phyloP scores from a whole-genome alignment of 208 protist genomes.

The Lotmaria passim region DNA sequence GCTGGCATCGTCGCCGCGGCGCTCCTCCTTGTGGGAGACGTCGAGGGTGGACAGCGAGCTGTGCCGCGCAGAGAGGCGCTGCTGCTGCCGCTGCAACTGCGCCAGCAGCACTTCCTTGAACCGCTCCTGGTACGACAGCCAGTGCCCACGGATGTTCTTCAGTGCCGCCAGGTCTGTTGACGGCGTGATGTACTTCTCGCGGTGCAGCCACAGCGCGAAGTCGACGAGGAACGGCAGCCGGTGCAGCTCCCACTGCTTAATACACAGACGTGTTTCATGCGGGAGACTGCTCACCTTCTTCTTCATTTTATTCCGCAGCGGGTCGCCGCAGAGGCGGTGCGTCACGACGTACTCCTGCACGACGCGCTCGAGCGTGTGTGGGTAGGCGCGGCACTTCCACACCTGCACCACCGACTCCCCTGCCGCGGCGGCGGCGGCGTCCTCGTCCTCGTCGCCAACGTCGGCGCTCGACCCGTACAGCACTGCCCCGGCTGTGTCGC shows the following conservation, averaged over 20 bases:
- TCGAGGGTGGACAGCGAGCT: conserved; percentile 21
- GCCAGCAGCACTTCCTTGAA: conserved; percentile 26
- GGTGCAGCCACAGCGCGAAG: conserved; percentile 75
- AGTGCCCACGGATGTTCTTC: conserved; percentile 57
- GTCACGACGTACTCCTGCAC: conserved; percentile 81
- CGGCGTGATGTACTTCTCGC: conserved; percentile 58
- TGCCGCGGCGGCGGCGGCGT: conserved; percentile 31
- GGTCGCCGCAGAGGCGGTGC: conserved; percentile 52
- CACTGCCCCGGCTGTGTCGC: conserved; percentile 70
- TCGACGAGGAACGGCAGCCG: conserved; percentile 58
- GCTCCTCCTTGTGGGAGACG: conserved; percentile 19
- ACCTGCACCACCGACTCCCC: conserved; percentile 67
- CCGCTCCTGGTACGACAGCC: conserved; percentile 64
- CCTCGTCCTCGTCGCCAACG: neutral
- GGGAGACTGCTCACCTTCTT: conserved; percentile 66
- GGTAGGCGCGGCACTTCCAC: conserved; percentile 72
- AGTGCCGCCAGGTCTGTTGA: conserved; percentile 45
- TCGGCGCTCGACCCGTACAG: conserved; percentile 57
- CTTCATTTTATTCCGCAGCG: conserved; percentile 47
- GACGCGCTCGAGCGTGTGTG: conserved; percentile 64
- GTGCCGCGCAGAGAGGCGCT: conserved; percentile 15
- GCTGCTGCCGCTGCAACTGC: conserved; percentile 21
- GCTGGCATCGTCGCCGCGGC: neutral
- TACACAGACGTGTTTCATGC: conserved; percentile 42
- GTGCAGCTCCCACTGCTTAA: conserved; percentile 59